Percentiles rank a stretch among this genome's conserved stretches.
Evolutionary conservation across 345 rosid species (phyloP).

Genomic region (Arabidopsis suecica): DNA sequence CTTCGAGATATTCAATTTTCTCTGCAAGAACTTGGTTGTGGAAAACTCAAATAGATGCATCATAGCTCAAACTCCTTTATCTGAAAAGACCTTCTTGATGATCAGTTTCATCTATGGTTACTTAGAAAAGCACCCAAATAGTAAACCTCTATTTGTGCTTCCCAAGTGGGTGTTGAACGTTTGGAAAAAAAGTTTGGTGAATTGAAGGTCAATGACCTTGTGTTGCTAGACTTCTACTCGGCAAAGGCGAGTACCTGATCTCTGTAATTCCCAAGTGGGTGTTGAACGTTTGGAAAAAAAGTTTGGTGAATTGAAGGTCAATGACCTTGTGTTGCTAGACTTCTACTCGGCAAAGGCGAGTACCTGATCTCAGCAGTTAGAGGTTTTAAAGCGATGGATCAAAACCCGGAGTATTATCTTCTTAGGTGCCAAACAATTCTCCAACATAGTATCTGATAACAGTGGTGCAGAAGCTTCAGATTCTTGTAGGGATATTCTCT

Average conservation of each 20-base stretch:
- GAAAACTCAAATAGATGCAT: not conserved
- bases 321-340: too few relatives aligned
- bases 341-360: too few relatives aligned
- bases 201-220: conserved; percentile 61
- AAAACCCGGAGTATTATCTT: conserved; percentile 62
- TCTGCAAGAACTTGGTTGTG: not conserved
- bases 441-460: conserved; percentile 55
- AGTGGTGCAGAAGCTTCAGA: conserved; percentile 33
- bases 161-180: conserved; percentile 64
- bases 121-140: conserved; percentile 61
- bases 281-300: conserved; percentile 50
- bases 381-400: not conserved
- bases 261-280: conserved; percentile 76
- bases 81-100: not conserved
- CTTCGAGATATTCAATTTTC: not conserved
- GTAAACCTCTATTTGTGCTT: conserved; percentile 61
- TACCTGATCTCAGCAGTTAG: not conserved
- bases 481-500: conserved; percentile 60
- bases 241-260: not conserved
- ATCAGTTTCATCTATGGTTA: conserved; percentile 59
- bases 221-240: not conserved
- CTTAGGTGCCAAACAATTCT: conserved; percentile 70
- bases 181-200: conserved; percentile 58
- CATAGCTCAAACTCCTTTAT: not conserved
- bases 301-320: too few relatives aligned